Conservation (phyloP, 208 protist species). For the Trypanosoma platydactyli region DNA sequence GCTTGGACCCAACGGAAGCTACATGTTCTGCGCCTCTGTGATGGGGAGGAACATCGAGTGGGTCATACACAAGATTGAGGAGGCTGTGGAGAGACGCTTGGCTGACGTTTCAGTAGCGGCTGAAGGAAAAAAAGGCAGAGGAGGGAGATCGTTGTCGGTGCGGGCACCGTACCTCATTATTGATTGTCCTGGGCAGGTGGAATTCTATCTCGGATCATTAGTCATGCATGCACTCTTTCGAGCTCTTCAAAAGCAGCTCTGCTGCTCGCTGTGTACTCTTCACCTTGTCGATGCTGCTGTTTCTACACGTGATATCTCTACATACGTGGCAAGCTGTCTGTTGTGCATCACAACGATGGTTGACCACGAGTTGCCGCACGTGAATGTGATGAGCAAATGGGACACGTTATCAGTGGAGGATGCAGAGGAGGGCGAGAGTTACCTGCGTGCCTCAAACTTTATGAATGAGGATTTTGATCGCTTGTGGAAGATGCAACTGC, state of each 20-base stretch:
- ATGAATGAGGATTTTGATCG: constrained; percentile 83
- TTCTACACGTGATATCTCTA: constrained; percentile 93
- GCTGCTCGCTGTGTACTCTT: constrained; percentile 85
- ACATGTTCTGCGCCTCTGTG: constrained; percentile 97
- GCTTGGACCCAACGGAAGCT: constrained; percentile 97
- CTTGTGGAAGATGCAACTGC: constrained; percentile 71
- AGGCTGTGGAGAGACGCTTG: constrained; percentile 57
- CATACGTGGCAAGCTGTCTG: constrained; percentile 96
- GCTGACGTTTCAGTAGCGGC: constrained; percentile 40
- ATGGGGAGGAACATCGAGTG: constrained; percentile 83
- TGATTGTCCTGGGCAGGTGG: constrained; percentile 99
- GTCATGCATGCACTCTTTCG: constrained; percentile 86
- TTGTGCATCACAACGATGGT: constrained; percentile 96
- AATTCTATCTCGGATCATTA: constrained; percentile 97
- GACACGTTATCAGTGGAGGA: constrained; percentile 79
- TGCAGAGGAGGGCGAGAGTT: constrained; percentile 81
- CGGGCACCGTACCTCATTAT: constrained; percentile 93
- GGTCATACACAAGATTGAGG: constrained; percentile 61
- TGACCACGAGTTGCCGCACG: constrained; percentile 94
- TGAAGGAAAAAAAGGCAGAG: background rate
- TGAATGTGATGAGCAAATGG: constrained; percentile 98
- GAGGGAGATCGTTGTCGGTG: constrained; percentile 14
- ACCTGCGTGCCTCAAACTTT: constrained; percentile 53
- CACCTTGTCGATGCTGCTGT: constrained; percentile 95
- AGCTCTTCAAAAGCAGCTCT: constrained; percentile 57